Base-by-base conservation (phyloP, 768 basidiomycete genomes). In the Trametes cinnabarina region DNA sequence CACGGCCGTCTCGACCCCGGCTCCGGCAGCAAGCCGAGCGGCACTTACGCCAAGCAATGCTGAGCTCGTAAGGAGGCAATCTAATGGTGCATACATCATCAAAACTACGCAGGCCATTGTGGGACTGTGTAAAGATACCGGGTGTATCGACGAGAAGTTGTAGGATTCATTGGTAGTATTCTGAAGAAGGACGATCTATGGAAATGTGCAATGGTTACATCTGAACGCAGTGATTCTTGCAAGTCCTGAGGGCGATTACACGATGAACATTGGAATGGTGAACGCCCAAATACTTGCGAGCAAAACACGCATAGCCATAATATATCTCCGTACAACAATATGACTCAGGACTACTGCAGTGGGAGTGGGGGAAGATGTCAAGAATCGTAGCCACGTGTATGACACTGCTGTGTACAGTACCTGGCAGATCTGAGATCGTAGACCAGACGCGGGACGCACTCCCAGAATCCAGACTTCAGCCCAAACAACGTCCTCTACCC, bases 41-140 rank as follows among this genome's bases (percentile, higher is more conserved):
- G 88, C 12, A 89, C 89, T 3, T 90, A 81, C 67, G 79, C 87
- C 47, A 87, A 84, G 66, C 72, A 82, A 17, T 91, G 88, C 69
- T 90, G 74, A 76, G 47, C 25, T 12, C 10, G 5, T 9, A 32
- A 32, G 7, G 30, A 15, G 7, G 34, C 8, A 34, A 34, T 34
- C 34, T 7, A 7, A 14, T 14, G 34, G 14, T 39, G 37, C 17
- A 12, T 7, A 32, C 30, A 32, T 32, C 30, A 32, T 32, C 30
- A 32, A 12, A 32, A 12, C 12, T 32, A 12, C 30, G 30, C 30
- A 32, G 30, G 30, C 30, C 30, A 12, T 32, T 6, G 30, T 6
- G 30, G 12, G 30, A 32, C 7, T 15, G 37, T 39, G n/a, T 39
- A n/a, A 15, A 15, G 7, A 14, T 39, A 15, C 37, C 11, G 37